Percentiles rank a stretch among this genome's conserved stretches.
These are phyloP conservation scores for Linnemannia schmuckeri DNA, from an alignment of 192 early-diverging fungal species.

Conservation along the genomic window DNA sequence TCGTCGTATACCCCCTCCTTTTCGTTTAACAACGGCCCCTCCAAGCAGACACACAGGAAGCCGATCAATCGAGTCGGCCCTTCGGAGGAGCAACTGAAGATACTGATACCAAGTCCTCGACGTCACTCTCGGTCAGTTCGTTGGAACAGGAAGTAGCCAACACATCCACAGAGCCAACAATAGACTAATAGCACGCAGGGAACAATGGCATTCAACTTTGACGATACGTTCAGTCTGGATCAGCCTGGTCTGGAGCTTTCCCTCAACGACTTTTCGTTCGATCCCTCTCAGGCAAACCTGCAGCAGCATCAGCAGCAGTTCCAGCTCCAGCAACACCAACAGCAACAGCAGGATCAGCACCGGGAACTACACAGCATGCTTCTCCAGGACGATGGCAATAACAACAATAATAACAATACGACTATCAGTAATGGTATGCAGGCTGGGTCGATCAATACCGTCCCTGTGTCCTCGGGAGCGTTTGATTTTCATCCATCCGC, in stretches of 20 bases:
- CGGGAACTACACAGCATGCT: conserved; percentile 36
- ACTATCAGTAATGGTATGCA: not conserved
- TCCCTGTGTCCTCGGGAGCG: not conserved
- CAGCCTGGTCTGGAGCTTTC: conserved; percentile 38
- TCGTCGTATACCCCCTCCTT: not conserved
- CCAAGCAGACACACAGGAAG: not conserved
- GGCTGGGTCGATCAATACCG: conserved; percentile 6
- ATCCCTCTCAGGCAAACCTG: conserved; percentile 24
- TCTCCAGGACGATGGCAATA: conserved; percentile 17
- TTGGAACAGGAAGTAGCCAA: not conserved
- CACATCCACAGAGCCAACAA: not conserved
- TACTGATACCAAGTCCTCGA: not conserved
- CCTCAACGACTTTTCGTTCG: conserved; percentile 43
- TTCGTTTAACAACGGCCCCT: not conserved
- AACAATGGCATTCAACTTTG: conserved; percentile 36
- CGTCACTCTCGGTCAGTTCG: not conserved
- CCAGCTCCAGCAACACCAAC: conserved; percentile 15
- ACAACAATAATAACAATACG: not conserved
- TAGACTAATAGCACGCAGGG: not conserved
- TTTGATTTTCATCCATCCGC: conserved; percentile 41
- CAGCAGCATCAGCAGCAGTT: conserved; percentile 26
- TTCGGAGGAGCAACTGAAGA: not conserved
- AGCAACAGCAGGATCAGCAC: conserved; percentile 23
- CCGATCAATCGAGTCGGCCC: not conserved
- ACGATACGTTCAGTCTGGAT: conserved; percentile 34